Evolutionary conservation across 305 asterid genomes (phyloP), one percentile per base, ranked within the genome.

Genomic region (Fraxinus angustifolia): DNA sequence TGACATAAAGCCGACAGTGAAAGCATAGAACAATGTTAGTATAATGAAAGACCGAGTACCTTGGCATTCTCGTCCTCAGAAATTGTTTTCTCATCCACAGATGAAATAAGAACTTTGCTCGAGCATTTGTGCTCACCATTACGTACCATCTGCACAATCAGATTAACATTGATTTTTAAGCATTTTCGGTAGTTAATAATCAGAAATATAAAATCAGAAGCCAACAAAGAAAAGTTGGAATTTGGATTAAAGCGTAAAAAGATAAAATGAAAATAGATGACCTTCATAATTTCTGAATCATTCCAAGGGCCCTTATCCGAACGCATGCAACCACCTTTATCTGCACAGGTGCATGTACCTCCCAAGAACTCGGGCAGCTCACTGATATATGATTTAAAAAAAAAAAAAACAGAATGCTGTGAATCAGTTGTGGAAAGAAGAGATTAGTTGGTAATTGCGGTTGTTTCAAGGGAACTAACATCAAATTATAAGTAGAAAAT

Each of bases 221-320:
- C 80, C 28, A 71, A 70, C 56, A 30, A 8, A 7, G 45, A 30
- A 70, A 42, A 50, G 73, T 38, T 19, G 16, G 23, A 42, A 48
- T 40, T 53, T 38, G 76, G 42, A 82, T 79, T 48, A 33, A 75
- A n/a, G 11, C 19, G 30, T 19, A 77, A 78, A 70, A 33, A n/a
- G 75, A 5, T 33, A 36, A 21, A 45, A 81, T 10, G 33, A 31
- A 26, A 23, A 28, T 34, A 73, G 62, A 76, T 73, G 75, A 94
- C 98, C 99, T 94, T 96, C 95, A 96, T 91, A 76, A 91, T 89
- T 3, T 93, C 98, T 28, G 92, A 83, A 79, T 96, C 96, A 62
- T 96, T 92, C 99, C 99, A 96, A 65, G 99, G 98, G 30, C 98
- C 99, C 89, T 88, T 96, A 87, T 96, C 99, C 0, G 98, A 92